Conservation (phyloP, 495 filamentous ascomycete genomes). For the Aspergillus bertholletiae region DNA sequence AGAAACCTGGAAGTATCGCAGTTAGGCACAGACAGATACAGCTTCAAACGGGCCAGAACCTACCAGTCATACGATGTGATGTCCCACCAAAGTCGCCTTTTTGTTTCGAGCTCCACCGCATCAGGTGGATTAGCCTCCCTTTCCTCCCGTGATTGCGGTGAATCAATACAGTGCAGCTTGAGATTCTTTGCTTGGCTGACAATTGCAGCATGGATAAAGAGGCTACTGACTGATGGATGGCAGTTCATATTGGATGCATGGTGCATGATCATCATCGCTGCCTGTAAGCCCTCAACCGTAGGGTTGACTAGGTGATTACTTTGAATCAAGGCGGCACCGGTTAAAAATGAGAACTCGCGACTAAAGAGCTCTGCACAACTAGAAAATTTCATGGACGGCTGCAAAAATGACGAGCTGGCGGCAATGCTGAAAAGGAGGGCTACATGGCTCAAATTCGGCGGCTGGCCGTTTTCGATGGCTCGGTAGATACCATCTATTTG, state of each 20-base stretch:
- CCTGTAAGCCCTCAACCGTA: constrained; percentile 44
- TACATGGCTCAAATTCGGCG: constrained; percentile 20
- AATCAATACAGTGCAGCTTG: constrained; percentile 45
- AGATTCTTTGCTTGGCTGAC: constrained; percentile 38
- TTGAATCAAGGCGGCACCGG: constrained; percentile 34
- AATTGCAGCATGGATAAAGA: constrained; percentile 31
- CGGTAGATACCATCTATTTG: constrained; percentile 35
- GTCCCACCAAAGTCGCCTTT: constrained; percentile 47
- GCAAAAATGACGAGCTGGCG: constrained; percentile 34
- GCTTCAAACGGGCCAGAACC: constrained; percentile 1
- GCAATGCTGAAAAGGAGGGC: constrained; percentile 40
- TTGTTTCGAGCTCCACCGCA: constrained; percentile 30
- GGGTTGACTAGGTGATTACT: constrained; percentile 32
- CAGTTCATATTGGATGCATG: constrained; percentile 26
- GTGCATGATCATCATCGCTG: constrained; percentile 37
- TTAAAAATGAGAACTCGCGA: constrained; percentile 26
- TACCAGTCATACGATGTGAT: constrained; percentile 45
- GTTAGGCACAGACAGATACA: constrained; percentile 11
- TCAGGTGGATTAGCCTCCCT: constrained; percentile 15
- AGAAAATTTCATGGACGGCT: constrained; percentile 22
- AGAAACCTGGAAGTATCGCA: constrained; percentile 24
- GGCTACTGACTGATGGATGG: constrained; percentile 23
- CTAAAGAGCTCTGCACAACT: constrained; percentile 25
- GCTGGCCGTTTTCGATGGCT: constrained; percentile 6
- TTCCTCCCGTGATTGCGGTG: constrained; percentile 7